Base-by-base conservation (phyloP, 208 protist genomes). In the Trypanosoma congolense region DNA sequence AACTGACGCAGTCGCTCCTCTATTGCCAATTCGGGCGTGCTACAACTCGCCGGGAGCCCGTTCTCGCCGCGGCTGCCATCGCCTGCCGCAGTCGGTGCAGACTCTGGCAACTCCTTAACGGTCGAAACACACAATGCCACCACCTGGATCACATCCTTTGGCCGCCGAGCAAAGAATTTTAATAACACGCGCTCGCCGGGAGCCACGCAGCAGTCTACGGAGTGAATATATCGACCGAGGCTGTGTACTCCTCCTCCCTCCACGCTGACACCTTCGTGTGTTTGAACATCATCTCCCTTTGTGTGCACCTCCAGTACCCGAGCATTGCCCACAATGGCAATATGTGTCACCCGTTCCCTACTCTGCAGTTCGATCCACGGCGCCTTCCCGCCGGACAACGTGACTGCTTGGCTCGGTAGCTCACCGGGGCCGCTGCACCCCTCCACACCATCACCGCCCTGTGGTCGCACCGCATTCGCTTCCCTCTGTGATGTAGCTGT, bases 81-180 rank as follows among this genome's bases (percentile, higher is more conserved):
- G 42, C 33, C 33, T 16, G 33, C 12, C 12, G 33, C 9, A 12
- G 33, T 38, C 33, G 12, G 33, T 12, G 6, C 33, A 16, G 33
- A 12, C 33, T 16, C 9, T 38, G 33, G 33, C 33, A 12, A 16
- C 33, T 38, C 33, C 12, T 26, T 12, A 19, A 51, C 67, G 14
- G 21, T 33, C 18, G 65, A 51, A 41, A 70, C 19, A 38, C 61
- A 73, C 4, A 66, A 3, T 21, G 30, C 50, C 9, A 56, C 48
- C 1, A 73, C 6, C 12, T 65, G 38, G 26, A 73, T 55, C 2
- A 47, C 36, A 4, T 58, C 3, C 19, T 46, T 49, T 22, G 47
- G 29, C 19, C 50, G 49, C 35, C 72, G 53, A 6, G 44, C 72
- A 42, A 78, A 78, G 33, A 72, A 66, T 41, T 78, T 78, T 21